These are phyloP conservation scores for Erodium texanum DNA, from an alignment of 441 rosid species.

Conservation along the genomic window DNA sequence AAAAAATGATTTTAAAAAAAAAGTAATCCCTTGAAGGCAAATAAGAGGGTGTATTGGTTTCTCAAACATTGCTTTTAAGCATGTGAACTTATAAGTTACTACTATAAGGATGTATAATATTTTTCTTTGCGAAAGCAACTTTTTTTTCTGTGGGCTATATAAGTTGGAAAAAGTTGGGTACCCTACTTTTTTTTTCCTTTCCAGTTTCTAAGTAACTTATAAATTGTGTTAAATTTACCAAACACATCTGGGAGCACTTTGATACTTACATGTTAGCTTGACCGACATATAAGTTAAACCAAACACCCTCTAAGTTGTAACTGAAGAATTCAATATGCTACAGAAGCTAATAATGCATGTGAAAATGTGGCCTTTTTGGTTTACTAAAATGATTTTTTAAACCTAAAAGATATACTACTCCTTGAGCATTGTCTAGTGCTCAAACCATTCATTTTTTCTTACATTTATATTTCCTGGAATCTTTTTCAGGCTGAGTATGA, in stretches of 20 bases:
- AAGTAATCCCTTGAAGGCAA: neutral
- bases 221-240: too few relatives aligned
- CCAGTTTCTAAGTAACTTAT: neutral
- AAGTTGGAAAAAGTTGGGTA: neutral
- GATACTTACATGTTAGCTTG: too few relatives aligned
- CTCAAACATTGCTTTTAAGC: neutral
- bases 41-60: neutral
- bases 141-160: neutral
- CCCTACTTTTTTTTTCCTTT: too few relatives aligned
- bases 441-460: constrained; percentile 10
- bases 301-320: too few relatives aligned
- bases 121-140: neutral
- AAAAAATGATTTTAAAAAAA: neutral
- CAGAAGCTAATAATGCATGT: too few relatives aligned
- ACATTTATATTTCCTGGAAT: constrained; percentile 12
- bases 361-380: too few relatives aligned
- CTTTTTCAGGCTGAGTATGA: constrained; percentile 65
- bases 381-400: too few relatives aligned
- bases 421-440: neutral
- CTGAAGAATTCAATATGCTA: too few relatives aligned
- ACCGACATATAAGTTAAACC: too few relatives aligned
- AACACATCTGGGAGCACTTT: too few relatives aligned
- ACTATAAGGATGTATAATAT: neutral
- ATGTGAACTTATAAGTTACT: neutral
- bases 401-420: neutral